Evolutionary conservation across 2,329 filamentous ascomycete genomes (phyloP), one percentile per base, ranked within the genome.

Genomic region (Tolypocladium tundrense): DNA sequence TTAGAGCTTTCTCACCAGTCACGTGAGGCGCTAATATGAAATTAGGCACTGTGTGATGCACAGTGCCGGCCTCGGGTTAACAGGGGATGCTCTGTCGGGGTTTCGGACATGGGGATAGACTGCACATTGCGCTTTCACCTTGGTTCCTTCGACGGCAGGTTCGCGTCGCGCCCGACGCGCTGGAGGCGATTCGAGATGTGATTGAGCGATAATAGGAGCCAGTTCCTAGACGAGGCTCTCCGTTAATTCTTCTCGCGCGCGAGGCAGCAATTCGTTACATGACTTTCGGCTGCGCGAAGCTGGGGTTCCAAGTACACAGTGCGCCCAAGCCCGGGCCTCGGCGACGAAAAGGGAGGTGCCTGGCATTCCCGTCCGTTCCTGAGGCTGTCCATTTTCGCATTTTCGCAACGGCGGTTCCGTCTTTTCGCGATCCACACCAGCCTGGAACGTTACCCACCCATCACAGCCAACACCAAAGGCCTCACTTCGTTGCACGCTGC

Each of bases 1-100:
- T 69, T 73, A 75, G 73, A 75, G 73, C 73, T 75, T 76, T 74
- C 68, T 66, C 63, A 55, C 51, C 48, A 53, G 61, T 75, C 73
- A 76, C 73, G 73, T 76, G 73, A 56, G 9, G 33, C 67, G 57
- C 68, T 70, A 71, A 59, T 61, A 66, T 60, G 58, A 69, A 70
- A 67, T 65, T 63, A 60, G 59, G 52, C 50, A 45, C 35, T 19
- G 21, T 43, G 42, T 39, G 6, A 9, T 21, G 33, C 31, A 39
- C 54, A 55, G 54, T 55, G 54, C 33, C 27, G 27, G 42, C 40
- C 41, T 37, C 41, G 31, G 54, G 16, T 31, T n/a, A 33, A 10
- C 14, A 13, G 19, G 45, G 45, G 16, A 33, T n/a, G 8, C 14
- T 11, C 5, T 31, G 45, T 19, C 27, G 45, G 27, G 45, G 16